These are phyloP conservation scores for Scutellaria barbata DNA, from an alignment of 257 asterid genomes.

Conservation along the genomic window DNA sequence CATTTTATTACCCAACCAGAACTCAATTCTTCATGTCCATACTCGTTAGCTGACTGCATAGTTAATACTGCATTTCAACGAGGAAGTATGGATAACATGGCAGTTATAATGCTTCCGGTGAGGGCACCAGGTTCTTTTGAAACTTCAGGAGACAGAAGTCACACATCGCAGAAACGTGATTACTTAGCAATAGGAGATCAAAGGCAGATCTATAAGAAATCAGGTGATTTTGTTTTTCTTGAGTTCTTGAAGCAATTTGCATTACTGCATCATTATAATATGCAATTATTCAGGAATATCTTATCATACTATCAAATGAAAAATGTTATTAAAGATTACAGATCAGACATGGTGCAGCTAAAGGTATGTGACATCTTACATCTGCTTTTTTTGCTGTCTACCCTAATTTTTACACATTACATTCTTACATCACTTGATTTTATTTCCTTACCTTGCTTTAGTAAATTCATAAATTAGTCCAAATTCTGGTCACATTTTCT, in stretches of 20 bases:
- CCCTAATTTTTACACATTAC: background rate
- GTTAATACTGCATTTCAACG: conserved; percentile 78
- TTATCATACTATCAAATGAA: conserved; percentile 9
- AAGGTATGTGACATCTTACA: conserved; percentile 5
- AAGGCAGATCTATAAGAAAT: conserved; percentile 46
- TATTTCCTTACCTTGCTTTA: conserved; percentile 2
- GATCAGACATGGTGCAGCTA: conserved; percentile 12
- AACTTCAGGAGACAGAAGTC: conserved; percentile 42
- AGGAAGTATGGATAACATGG: conserved; percentile 94
- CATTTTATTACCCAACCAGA: conserved; percentile 46
- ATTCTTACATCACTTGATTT: too few relatives aligned
- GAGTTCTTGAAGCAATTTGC: conserved; percentile 29
- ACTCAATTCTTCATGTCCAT: conserved; percentile 58
- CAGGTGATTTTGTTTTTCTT: conserved; percentile 52
- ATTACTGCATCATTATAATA: conserved; percentile 1
- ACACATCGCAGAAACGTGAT: conserved; percentile 44
- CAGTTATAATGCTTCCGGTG: conserved; percentile 73
- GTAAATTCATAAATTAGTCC: conserved; percentile 7
- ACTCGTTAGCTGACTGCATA: conserved; percentile 83
- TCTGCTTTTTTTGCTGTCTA: background rate
- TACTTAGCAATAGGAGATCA: conserved; percentile 56
- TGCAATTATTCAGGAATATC: background rate
- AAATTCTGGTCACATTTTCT: background rate
- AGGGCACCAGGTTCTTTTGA: conserved; percentile 45
- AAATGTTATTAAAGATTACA: background rate